Conservation (phyloP, 371 early-diverging fungal species). For the Fennellomyces sp. region DNA sequence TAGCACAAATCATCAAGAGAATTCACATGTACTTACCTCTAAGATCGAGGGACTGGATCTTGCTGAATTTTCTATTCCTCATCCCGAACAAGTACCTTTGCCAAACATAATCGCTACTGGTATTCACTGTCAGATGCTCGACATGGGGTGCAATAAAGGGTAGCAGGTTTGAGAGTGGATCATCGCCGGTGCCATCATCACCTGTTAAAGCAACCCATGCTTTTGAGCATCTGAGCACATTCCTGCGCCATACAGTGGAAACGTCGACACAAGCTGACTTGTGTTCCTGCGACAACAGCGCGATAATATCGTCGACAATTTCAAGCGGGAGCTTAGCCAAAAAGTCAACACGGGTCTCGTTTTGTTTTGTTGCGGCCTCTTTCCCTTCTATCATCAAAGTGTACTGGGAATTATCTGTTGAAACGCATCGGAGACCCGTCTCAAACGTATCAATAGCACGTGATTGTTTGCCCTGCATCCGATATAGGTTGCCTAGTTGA, state of each 20-base stretch:
- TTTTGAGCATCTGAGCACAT: neutral
- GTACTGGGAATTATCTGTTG: neutral
- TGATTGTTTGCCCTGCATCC: conserved; percentile 4
- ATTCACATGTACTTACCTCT: neutral
- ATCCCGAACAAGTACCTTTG: neutral
- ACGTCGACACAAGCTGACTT: conserved; percentile 2
- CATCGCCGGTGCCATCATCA: neutral
- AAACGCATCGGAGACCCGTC: neutral
- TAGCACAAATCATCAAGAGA: neutral
- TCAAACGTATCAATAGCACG: neutral
- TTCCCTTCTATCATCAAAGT: neutral
- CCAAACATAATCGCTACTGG: neutral
- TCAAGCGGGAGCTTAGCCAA: neutral
- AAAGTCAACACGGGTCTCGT: neutral
- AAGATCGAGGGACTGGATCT: neutral
- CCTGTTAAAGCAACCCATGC: too few species aligned
- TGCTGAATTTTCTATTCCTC: neutral
- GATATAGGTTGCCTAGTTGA: conserved; percentile 6
- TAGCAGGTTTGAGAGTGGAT: neutral
- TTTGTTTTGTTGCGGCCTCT: neutral
- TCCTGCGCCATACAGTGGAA: neutral
- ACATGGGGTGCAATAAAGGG: neutral
- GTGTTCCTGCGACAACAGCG: neutral
- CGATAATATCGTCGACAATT: neutral
- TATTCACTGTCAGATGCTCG: neutral